These are phyloP conservation scores for Sarocladiaceae sp. DNA, from an alignment of 2,329 filamentous ascomycete genomes.

Conservation along the genomic window DNA sequence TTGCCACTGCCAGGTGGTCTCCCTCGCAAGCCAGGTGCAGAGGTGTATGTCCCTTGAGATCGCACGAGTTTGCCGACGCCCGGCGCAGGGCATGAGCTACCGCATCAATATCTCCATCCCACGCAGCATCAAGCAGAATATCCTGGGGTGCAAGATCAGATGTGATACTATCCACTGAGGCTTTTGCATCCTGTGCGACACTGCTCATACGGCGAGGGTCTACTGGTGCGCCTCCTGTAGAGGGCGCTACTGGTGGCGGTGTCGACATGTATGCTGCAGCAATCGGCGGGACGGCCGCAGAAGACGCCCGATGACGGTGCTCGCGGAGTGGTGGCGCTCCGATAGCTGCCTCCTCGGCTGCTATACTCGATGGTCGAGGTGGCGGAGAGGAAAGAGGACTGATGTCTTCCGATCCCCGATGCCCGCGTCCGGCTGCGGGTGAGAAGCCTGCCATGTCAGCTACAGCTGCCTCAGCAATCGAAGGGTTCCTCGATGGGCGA, in stretches of 20 bases:
- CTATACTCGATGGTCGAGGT: constrained; percentile 9
- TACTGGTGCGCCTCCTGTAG: constrained; percentile 1
- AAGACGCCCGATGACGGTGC: neutral
- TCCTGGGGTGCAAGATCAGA: constrained; percentile 18
- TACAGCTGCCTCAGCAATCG: constrained; percentile 1
- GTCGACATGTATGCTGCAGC: constrained; percentile 4
- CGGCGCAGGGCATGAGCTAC: constrained; percentile 20
- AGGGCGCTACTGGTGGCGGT: neutral
- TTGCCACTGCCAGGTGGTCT: constrained; percentile 27
- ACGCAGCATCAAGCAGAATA: constrained; percentile 25
- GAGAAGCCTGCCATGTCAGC: constrained; percentile 1
- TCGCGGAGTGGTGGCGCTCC: constrained; percentile 9
- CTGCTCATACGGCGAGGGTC: neutral
- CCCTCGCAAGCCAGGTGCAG: constrained; percentile 27
- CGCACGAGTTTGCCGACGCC: constrained; percentile 20
- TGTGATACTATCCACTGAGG: constrained; percentile 3
- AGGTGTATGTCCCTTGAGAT: constrained; percentile 24
- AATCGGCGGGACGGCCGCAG: neutral
- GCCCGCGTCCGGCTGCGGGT: neutral
- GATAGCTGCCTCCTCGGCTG: constrained; percentile 13
- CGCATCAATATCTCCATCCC: constrained; percentile 24
- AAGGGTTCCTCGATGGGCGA: neutral
- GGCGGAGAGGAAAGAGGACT: constrained; percentile 8
- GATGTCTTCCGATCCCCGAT: constrained; percentile 1
- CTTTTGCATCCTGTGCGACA: neutral